Evolutionary conservation across 495 filamentous ascomycete genomes (phyloP).

Genomic region (Aspergillus saccharolyticus): DNA sequence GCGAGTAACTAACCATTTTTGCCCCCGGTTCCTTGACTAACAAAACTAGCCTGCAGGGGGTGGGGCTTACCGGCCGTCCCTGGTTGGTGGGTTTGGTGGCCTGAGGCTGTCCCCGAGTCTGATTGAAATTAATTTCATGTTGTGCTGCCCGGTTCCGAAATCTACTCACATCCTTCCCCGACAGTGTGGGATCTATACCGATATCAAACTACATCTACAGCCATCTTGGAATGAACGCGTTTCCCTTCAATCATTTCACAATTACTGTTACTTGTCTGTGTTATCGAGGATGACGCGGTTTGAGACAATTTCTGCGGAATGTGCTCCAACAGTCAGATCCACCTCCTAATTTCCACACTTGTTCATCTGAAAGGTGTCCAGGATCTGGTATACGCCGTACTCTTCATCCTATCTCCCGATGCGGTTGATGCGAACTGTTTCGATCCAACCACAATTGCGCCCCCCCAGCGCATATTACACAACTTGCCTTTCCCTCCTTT

Average conservation of each 20-base stretch:
- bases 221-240: too few relatives aligned
- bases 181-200: neutral
- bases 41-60: neutral
- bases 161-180: neutral
- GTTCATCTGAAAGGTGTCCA: conserved; percentile 17
- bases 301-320: neutral
- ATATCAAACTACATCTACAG: too few relatives aligned
- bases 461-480: conserved; percentile 3
- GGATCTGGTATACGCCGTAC: conserved; percentile 27
- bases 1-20: too few relatives aligned
- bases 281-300: neutral
- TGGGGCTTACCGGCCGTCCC: neutral
- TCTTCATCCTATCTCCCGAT: conserved; percentile 22
- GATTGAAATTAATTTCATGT: too few relatives aligned
- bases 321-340: conserved; percentile 10
- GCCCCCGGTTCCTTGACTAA: neutral
- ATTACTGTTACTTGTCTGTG: too few relatives aligned
- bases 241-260: too few relatives aligned
- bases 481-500: conserved; percentile 4
- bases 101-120: neutral
- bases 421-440: conserved; percentile 5
- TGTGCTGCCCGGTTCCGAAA: neutral
- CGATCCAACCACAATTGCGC: conserved; percentile 2
- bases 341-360: conserved; percentile 20
- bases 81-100: neutral